Evolutionary conservation across 225 moss, liverwort and hornwort genomes (phyloP), one percentile per base, ranked within the genome.

Genomic region (Pseudisothecium myosuroides): DNA sequence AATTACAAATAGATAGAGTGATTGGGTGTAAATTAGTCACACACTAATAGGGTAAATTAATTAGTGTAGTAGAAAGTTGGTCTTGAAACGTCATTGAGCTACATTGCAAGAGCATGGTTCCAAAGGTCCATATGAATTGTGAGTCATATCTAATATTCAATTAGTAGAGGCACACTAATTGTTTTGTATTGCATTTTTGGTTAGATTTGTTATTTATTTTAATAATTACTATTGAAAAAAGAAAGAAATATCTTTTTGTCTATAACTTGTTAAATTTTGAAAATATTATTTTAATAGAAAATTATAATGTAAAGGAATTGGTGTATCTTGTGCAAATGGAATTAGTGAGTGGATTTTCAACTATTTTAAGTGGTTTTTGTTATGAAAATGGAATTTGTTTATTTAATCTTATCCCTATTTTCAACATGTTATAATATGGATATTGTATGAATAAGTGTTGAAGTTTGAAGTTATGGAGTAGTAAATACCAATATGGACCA

Each of bases 331-430:
- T 16, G 1, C 7, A 27, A 72, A 43, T 43, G 41, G 41, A 27
- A 14, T 5, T 15, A 72, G 5, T 0, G 9, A 41, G 8, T 26
- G 41, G 14, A 8, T 41, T 71, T 41, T 71, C 8, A 9, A 41
- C 5, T 41, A 13, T 68, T n/a, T n/a, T 3, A 21, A 9, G 6
- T 31, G 1, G 1, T 36, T 66, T 67, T 65, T 20, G 12, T 69
- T 23, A 3, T 39, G 2, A 26, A 5, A 71, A 71, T 41, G 0
- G 5, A 26, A 41, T 41, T 26, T 71, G 8, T 26, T 24, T 71
- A 8, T 8, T 23, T 2, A 39, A 23, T 39, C 7, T 69, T 23
- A 7, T 7, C 0, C 24, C 0, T 0, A 26, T 24, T 71, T 71
- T 26, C 4, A 71, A 15, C 2, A 41, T 26, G 8, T 0, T 41